Base-by-base conservation (phyloP, 2,329 filamentous ascomycete genomes). In the Scortechinia acanthostroma region DNA sequence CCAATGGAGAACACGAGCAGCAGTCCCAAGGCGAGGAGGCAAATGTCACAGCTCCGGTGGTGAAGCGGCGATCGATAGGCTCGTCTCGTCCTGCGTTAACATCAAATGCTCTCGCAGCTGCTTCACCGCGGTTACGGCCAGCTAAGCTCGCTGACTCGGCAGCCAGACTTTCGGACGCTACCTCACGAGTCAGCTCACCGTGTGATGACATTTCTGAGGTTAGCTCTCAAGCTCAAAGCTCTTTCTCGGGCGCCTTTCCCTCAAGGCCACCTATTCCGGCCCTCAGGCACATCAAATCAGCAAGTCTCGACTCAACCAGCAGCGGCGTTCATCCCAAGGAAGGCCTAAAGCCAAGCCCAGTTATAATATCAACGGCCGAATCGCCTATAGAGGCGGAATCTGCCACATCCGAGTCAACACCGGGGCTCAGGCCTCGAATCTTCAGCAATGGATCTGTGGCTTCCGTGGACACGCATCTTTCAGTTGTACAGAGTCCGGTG, bases 401-500 rank as follows among this genome's bases (percentile, higher is more conserved):
- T 19, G 35, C 17, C 6, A 19, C 17, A 19, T 13, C 35, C 6
- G 35, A 40, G 17, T 17, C 10, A 6, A 40, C 20, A 6, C 35
- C 35, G 17, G 17, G 10, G 6, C 35, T 40, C 6, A 13, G 35
- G 6, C 35, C 35, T 19, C 10, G 35, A 19, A 19, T 40, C 6
- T 40, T 40, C 20, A 40, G 35, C 35, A 40, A 40, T 19, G 35
- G 35, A 6, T 40, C 35, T 40, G 14, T 17, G 6, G 35, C 6
- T 6, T 40, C 35, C 6, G 17, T 17, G 17, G 35, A 40, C 17
- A 10, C 35, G 10, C 25, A 30, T n/a, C 25, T 10, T 10, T 10
- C 19, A 62, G n/a, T 30, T 10, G 10, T n/a, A 10, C 6, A 6
- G 17, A 70, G 67, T 46, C 65, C 71, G 14, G 60, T 61, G 23